Evolutionary conservation across 768 basidiomycete genomes (phyloP), one percentile per base, ranked within the genome.

Genomic region (Rickenella mellea): DNA sequence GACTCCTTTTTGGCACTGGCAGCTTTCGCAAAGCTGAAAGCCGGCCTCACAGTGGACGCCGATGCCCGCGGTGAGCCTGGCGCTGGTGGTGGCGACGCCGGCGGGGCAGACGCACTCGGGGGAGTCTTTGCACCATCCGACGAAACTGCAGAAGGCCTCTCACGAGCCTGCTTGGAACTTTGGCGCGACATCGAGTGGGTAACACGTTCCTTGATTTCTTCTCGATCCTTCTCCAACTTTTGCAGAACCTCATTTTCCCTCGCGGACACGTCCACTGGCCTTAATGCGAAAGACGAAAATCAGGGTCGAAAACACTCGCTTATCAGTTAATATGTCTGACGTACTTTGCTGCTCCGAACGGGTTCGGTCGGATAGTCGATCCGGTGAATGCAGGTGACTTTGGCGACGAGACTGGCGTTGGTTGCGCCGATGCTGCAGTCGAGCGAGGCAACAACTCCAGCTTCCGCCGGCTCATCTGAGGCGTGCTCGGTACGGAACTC

Each of bases 301-400:
- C 11, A 41, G 27, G 20, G 37, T n/a, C n/a, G n/a, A n/a, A n/a
- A 42, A 24, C 17, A 33, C 38, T 41, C 33, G 21, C 12, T n/a
- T 10, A 3, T 10, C 33, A 44, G 15, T 31, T 20, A 15, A 29
- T 37, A 2, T 51, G 21, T 12, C 21, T 20, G 15, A 59, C 74
- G 38, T 51, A 87, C 86, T 66, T 82, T 27, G 94, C 94, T 41
- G 73, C 70, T 38, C 94, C 96, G 55, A 98, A 98, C 5, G 93
- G 93, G 58, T 73, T 91, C 45, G 82, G 55, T 27, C 76, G 64
- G 27, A 68, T 55, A 5, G 67, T 51, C 17, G 60, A 55, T n/a
- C 55, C 48, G 33, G 64, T 67, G 47, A 39, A 66, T 57, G 12
- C 69, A 3, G 71, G 65, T 51, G 85, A 74, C 63, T 83, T 83